Conservation (phyloP, 139 green algal genomes). For the Chlamydomonas eustigma region DNA sequence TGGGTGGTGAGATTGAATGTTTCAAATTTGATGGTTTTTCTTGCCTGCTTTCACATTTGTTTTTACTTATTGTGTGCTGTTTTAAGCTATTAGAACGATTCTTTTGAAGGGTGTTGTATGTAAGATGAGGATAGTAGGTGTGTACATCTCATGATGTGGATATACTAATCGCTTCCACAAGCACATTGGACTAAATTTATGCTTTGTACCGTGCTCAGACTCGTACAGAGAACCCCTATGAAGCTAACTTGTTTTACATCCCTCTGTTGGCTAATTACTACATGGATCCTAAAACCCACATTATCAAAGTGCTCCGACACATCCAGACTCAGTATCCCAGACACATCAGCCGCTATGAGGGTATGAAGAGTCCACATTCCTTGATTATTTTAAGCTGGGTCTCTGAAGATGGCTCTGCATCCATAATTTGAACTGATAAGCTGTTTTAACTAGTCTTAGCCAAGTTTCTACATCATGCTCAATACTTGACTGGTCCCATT, state of each 20-base stretch:
- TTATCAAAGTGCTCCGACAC: neutral
- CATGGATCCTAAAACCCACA: neutral
- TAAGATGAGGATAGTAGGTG: neutral
- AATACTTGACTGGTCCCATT: too few relatives aligned
- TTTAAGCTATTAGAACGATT: neutral
- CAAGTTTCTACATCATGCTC: too few relatives aligned
- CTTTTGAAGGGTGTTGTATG: neutral
- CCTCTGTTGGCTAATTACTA: neutral
- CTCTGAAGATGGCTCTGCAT: too few relatives aligned
- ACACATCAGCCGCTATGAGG: neutral
- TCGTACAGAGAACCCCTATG: conserved; percentile 10
- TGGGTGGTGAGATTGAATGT: conserved; percentile 1
- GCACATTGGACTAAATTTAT: neutral
- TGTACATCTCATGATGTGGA: neutral
- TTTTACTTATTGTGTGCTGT: neutral
- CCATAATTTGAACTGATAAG: too few relatives aligned
- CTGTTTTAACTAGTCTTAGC: too few relatives aligned
- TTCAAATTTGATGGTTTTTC: neutral
- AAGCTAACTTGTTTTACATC: conserved; percentile 16
- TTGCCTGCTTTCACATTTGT: neutral
- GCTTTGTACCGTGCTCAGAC: neutral
- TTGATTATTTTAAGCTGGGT: too few relatives aligned
- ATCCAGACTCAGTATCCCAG: neutral
- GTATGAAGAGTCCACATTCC: neutral
- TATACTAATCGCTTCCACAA: neutral